Evolutionary conservation across 495 filamentous ascomycete genomes (phyloP).

Genomic region (Tuber brumale): DNA sequence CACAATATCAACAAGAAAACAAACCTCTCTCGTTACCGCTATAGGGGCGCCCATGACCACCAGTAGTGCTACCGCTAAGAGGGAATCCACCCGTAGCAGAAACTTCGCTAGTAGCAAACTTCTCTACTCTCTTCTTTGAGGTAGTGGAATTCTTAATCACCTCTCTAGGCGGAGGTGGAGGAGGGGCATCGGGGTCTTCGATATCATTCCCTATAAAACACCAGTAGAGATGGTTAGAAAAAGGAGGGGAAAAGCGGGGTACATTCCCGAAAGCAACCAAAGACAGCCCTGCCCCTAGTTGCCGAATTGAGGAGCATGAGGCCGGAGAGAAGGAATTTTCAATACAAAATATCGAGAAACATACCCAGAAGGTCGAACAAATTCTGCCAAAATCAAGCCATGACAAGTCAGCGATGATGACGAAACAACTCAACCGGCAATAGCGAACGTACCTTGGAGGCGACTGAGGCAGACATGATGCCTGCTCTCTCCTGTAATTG

Average conservation of each 20-base stretch:
- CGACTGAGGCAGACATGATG: conserved; percentile 53
- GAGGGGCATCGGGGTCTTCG: conserved; percentile 45
- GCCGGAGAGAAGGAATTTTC: neutral
- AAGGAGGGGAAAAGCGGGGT: conserved; percentile 23
- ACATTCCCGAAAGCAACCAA: conserved; percentile 2
- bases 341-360: conserved; percentile 27
- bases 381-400: conserved; percentile 53
- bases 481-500: conserved; percentile 40
- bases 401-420: conserved; percentile 41
- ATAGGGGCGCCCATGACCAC: conserved; percentile 48
- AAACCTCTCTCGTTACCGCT: conserved; percentile 79
- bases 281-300: neutral
- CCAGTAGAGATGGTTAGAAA: conserved; percentile 14
- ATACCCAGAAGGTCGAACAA: conserved; percentile 83
- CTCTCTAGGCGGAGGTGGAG: conserved; percentile 58
- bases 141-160: conserved; percentile 75
- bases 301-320: neutral
- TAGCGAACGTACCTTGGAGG: conserved; percentile 52
- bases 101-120: conserved; percentile 48
- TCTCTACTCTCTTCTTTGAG: conserved; percentile 83
- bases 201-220: conserved; percentile 69
- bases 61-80: conserved; percentile 45
- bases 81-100: conserved; percentile 39
- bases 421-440: conserved; percentile 10
- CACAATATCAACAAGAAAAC: conserved; percentile 35